These are phyloP conservation scores for Colletotrichum nymphaeae DNA, from an alignment of 2,329 filamentous ascomycete species.

Conservation along the genomic window DNA sequence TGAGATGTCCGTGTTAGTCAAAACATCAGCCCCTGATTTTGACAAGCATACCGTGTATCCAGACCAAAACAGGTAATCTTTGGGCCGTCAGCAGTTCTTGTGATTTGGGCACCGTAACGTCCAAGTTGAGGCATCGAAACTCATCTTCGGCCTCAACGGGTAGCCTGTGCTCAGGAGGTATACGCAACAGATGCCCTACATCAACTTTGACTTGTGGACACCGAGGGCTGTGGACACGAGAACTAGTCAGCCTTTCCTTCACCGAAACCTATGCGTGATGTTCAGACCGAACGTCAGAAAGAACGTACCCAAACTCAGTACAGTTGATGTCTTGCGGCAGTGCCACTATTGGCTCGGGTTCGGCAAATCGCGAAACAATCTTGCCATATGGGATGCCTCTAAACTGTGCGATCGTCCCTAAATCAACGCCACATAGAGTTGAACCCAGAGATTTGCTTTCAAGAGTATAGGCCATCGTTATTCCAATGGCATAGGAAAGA, in stretches of 20 bases:
- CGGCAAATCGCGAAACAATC: conserved; percentile 16
- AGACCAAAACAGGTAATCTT: conserved; percentile 53
- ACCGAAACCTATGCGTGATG: background rate
- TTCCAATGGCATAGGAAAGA: background rate
- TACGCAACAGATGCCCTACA: conserved; percentile 54
- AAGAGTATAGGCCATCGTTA: background rate
- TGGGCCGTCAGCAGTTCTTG: background rate
- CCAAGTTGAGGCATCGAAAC: conserved; percentile 55
- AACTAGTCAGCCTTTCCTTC: background rate
- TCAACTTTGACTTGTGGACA: conserved; percentile 55
- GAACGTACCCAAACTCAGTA: conserved; percentile 20
- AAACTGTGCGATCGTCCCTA: conserved; percentile 3
- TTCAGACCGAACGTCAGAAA: background rate
- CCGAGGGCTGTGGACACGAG: conserved; percentile 46
- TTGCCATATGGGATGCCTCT: conserved; percentile 29
- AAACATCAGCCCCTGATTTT: background rate
- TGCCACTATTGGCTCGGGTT: background rate
- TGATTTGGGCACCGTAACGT: conserved; percentile 46
- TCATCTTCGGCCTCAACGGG: conserved; percentile 50
- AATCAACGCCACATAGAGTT: conserved; percentile 4
- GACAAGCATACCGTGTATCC: conserved; percentile 53
- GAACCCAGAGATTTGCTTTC: conserved; percentile 6
- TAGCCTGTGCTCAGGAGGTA: conserved; percentile 45
- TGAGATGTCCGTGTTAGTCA: conserved; percentile 13
- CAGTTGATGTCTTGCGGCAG: conserved; percentile 3